Conservation (phyloP, 371 early-diverging fungal species). For the Rhizomucor pusillus region DNA sequence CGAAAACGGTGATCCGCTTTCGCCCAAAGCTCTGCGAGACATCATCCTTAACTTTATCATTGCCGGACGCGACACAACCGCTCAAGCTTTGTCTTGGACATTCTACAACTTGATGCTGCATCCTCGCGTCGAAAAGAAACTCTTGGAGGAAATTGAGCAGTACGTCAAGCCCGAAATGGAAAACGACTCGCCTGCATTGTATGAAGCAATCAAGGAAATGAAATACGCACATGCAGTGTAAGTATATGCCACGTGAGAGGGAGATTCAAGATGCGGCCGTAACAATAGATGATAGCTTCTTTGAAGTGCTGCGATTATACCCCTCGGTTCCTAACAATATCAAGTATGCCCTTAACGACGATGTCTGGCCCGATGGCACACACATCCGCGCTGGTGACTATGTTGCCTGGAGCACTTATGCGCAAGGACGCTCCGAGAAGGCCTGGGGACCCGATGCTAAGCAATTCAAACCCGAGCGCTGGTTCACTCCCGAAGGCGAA, state of each 20-base stretch:
- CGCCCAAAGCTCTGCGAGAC: constrained; percentile 58
- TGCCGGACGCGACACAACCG: constrained; percentile 69
- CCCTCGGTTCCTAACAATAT: constrained; percentile 70
- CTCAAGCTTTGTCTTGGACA: constrained; percentile 73
- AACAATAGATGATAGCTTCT: constrained; percentile 24
- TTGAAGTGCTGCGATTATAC: constrained; percentile 71
- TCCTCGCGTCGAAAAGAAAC: constrained; percentile 48
- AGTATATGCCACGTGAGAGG: no score
- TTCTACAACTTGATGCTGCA: constrained; percentile 57
- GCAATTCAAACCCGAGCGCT: constrained; percentile 63
- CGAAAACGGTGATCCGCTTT: constrained; percentile 48
- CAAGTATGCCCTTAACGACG: constrained; percentile 67
- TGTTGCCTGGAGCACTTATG: constrained; percentile 50
- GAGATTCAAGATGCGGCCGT: no score
- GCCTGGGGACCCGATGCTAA: constrained; percentile 63
- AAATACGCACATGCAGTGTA: constrained; percentile 60
- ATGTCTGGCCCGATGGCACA: constrained; percentile 69
- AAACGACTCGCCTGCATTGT: constrained; percentile 22
- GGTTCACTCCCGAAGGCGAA: constrained; percentile 46
- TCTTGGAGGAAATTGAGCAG: constrained; percentile 56
- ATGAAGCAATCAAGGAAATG: constrained; percentile 50
- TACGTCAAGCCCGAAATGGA: constrained; percentile 27
- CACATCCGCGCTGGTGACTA: constrained; percentile 55
- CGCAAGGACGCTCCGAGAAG: constrained; percentile 47
- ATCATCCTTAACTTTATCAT: constrained; percentile 71